Percentiles rank a stretch among this genome's conserved stretches.
Conservation (phyloP, 2,329 filamentous ascomycete species). For the Xylaria sp. region DNA sequence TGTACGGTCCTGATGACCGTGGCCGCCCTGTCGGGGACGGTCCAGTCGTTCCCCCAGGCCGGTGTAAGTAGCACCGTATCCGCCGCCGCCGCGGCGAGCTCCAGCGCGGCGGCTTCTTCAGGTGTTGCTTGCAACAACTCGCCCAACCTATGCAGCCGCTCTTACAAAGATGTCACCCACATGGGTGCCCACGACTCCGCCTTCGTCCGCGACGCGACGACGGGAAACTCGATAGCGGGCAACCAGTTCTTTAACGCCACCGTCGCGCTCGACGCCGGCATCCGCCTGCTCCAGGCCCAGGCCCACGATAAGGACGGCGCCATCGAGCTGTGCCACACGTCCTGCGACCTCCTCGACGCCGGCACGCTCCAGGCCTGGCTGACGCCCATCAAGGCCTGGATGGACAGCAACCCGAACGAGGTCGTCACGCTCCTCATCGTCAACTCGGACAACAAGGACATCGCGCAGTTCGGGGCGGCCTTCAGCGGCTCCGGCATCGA, state of each 20-base stretch:
- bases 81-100: conserved; percentile 25
- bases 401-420: conserved; percentile 70
- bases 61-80: conserved; percentile 9
- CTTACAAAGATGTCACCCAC: conserved; percentile 77
- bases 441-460: conserved; percentile 59
- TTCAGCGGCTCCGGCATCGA: conserved; percentile 60
- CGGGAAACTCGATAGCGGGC: conserved; percentile 63
- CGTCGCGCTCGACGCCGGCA: conserved; percentile 68
- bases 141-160: conserved; percentile 68
- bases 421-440: conserved; percentile 74
- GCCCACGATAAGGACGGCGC: conserved; percentile 64
- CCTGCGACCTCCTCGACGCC: conserved; percentile 69
- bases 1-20: conserved; percentile 29
- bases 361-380: conserved; percentile 69
- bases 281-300: conserved; percentile 72
- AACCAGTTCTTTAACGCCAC: conserved; percentile 78
- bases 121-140: conserved; percentile 77
- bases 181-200: conserved; percentile 76
- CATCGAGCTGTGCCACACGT: conserved; percentile 72
- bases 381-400: conserved; percentile 65
- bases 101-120: conserved; percentile 32
- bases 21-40: conserved; percentile 30
- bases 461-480: conserved; percentile 56
- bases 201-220: conserved; percentile 68
- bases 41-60: conserved; percentile 24